Conservation (phyloP, 208 protist genomes). For the Angomonas ambiguus region DNA sequence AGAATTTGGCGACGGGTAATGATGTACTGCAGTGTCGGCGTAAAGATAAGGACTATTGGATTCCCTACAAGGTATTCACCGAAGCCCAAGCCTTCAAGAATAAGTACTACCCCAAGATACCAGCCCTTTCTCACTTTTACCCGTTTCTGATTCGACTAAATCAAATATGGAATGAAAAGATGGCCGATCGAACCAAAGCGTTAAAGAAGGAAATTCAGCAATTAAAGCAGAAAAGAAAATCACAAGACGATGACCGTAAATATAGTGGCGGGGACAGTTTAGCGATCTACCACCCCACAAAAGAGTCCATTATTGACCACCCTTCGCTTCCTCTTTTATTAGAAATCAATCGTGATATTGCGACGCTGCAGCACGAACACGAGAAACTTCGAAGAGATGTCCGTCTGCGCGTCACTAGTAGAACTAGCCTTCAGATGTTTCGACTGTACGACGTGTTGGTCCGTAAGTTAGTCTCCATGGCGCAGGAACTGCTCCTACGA, state of each 20-base stretch:
- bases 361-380: conserved; percentile 32
- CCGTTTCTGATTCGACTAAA: conserved; percentile 81
- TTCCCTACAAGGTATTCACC: conserved; percentile 70
- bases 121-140: conserved; percentile 72
- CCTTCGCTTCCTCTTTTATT: too few species aligned
- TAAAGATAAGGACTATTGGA: conserved; percentile 81
- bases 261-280: background rate
- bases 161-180: conserved; percentile 60
- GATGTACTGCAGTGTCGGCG: conserved; percentile 74
- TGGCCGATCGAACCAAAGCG: conserved; percentile 49
- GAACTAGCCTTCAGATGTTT: conserved; percentile 60
- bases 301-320: too few species aligned
- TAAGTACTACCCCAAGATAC: conserved; percentile 58
- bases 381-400: conserved; percentile 65
- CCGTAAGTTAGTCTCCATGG: background rate
- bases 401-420: conserved; percentile 66
- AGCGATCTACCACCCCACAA: too few species aligned
- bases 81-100: conserved; percentile 85
- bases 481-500: background rate
- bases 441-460: conserved; percentile 58
- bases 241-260: background rate
- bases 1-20: conserved; percentile 31
- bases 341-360: conserved; percentile 4
- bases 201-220: conserved; percentile 13
- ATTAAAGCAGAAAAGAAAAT: conserved; percentile 16